Base-by-base conservation (phyloP, 352 stramenopile genomes). In the Peronospora tabacina region DNA sequence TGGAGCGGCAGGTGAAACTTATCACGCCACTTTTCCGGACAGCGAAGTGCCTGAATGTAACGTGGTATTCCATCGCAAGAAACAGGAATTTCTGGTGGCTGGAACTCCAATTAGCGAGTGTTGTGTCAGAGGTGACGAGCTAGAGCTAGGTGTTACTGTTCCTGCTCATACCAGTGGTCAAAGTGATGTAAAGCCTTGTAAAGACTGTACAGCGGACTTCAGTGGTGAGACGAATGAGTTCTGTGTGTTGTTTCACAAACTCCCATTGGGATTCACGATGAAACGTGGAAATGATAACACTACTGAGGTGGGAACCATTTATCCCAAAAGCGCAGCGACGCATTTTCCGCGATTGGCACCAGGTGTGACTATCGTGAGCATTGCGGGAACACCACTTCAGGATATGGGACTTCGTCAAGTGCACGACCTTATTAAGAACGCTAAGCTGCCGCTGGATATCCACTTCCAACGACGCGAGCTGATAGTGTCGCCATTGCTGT, bases 211-310 rank as follows among this genome's bases (percentile, higher is more conserved):
- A 20, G 53, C 60, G 9, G 44, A 65, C 22, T 50, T 36, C 28
- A 62, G 63, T 13, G 51, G 43, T 30, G 52, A 55, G 20, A 61
- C 19, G 35, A 84, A 52, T 45, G 78, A 87, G 47, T 92, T 94
- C 47, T 64, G 66, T 17, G 65, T 94, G 44, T 49, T 89, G 30
- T 94, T 94, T 52, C 81, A 94, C 61, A 82, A 78, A 26, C 72
- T 92, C 11, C 83, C 83, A 34, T 67, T 94, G 15, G 83, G 83
- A 7, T 92, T 94, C 48, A 91, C 81, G 5, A 76, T 94, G 63
- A 88, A 88, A 54, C 75, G 87, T 37, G 74, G 80, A 12, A 70
- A 75, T 53, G 75, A 88, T 55, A 52, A 52, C 13, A 68, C 55
- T 22, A 90, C 74, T 1, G 80, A 90, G 32, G 81, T 94, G 5